Conservation (phyloP, 2,329 filamentous ascomycete species). For the Byssothecium circinans region DNA sequence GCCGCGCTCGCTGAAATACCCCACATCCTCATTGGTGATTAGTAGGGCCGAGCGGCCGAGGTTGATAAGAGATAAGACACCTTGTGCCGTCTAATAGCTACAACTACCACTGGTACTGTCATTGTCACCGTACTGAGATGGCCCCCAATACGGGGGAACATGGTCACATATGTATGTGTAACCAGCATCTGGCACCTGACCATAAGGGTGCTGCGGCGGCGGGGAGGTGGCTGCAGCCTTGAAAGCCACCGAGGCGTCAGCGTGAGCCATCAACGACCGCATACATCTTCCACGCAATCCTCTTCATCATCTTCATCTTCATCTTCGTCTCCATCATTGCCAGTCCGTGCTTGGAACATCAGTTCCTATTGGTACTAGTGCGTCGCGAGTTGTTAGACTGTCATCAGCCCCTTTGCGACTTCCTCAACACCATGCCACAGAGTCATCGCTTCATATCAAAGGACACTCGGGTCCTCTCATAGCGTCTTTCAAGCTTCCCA, state of each 20-base stretch:
- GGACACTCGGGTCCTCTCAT: not conserved
- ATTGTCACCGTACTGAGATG: not conserved
- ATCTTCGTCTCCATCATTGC: not conserved
- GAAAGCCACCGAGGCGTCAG: not conserved
- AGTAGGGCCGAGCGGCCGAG: not conserved
- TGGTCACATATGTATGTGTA: not conserved
- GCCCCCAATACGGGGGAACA: not conserved
- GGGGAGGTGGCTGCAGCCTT: conserved; percentile 3
- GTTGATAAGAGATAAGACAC: not conserved
- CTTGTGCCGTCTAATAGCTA: conserved; percentile 2
- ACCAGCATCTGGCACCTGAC: conserved; percentile 9
- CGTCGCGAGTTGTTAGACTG: not conserved
- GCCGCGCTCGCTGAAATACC: not conserved
- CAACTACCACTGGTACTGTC: too few species aligned
- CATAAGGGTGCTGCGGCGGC: conserved; percentile 2
- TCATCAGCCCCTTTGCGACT: not conserved
- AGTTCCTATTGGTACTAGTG: not conserved
- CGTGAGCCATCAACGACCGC: conserved; percentile 6
- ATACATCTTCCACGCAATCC: too few species aligned
- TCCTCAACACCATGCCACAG: not conserved
- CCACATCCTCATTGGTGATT: not conserved
- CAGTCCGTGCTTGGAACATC: not conserved
- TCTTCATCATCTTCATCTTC: too few species aligned
- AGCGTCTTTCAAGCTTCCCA: not conserved
- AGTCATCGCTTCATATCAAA: not conserved